Evolutionary conservation across 306 rosid species (phyloP).

Genomic region (Hylodesmum podocarpum): DNA sequence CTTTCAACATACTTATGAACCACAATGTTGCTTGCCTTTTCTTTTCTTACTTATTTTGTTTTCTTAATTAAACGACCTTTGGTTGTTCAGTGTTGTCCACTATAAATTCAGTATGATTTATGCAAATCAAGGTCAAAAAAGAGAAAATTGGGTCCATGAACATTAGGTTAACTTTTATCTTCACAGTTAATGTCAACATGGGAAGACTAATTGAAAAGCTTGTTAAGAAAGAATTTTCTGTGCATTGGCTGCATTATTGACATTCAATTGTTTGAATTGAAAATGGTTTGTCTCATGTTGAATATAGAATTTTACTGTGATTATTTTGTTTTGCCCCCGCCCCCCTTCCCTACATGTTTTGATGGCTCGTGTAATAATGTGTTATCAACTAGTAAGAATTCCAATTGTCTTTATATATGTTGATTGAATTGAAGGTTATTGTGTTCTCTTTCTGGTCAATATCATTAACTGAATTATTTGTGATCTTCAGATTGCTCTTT

Average conservation of each 20-base stretch:
- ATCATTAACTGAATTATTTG: slow-evolving; percentile 32
- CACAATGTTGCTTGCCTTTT: slow-evolving; percentile 4
- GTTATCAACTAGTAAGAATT: not conserved
- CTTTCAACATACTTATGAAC: slow-evolving; percentile 14
- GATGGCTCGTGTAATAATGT: slow-evolving; percentile 18
- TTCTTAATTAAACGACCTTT: not conserved
- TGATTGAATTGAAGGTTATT: slow-evolving; percentile 2
- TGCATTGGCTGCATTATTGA: not conserved
- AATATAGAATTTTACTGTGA: not conserved
- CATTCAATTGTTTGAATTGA: slow-evolving; percentile 2
- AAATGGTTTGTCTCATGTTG: slow-evolving; percentile 13
- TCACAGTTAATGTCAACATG: not conserved
- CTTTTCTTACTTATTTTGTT: not conserved
- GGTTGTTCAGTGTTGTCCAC: slow-evolving; percentile 1
- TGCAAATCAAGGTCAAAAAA: slow-evolving; percentile 5
- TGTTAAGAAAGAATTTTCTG: not conserved
- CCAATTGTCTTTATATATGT: not conserved
- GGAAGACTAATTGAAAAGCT: not conserved
- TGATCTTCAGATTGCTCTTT: slow-evolving; percentile 70
- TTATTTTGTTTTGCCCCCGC: not conserved
- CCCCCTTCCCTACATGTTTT: not conserved
- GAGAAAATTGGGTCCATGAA: slow-evolving; percentile 10
- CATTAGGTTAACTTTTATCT: not conserved
- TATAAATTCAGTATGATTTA: slow-evolving; percentile 18
- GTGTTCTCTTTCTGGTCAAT: slow-evolving; percentile 17